Conservation (phyloP, 306 rosid genomes). For the Quercus robur region DNA sequence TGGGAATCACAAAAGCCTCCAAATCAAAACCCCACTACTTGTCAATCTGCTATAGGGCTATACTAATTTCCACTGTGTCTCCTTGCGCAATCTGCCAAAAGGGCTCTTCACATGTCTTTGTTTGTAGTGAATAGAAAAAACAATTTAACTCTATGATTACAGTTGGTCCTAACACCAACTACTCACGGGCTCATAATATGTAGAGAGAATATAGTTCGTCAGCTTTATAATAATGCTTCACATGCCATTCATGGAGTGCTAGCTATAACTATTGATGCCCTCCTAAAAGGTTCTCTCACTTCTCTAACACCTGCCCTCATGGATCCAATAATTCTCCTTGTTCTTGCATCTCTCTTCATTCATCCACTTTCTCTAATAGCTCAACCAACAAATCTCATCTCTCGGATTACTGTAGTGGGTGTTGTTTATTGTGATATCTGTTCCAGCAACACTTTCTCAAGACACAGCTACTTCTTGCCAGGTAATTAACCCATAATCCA, state of each 20-base stretch:
- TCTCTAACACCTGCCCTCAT: conserved; percentile 25
- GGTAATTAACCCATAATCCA: conserved; percentile 29
- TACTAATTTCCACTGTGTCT: not conserved
- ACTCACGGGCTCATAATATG: conserved; percentile 68
- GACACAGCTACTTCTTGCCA: conserved; percentile 64
- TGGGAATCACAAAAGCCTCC: conserved; percentile 21
- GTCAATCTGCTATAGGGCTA: conserved; percentile 16
- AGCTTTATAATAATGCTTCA: conserved; percentile 9
- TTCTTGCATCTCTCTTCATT: conserved; percentile 26
- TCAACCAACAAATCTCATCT: conserved; percentile 14
- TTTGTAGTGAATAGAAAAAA: conserved; percentile 51
- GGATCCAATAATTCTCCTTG: conserved; percentile 42
- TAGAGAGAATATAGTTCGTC: conserved; percentile 6
- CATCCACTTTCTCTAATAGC: conserved; percentile 27
- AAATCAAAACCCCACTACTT: conserved; percentile 8
- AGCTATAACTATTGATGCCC: conserved; percentile 3
- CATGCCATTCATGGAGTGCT: not conserved
- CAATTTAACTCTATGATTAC: conserved; percentile 37
- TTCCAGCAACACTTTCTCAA: conserved; percentile 52
- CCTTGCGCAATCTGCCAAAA: conserved; percentile 28
- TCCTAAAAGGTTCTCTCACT: conserved; percentile 25
- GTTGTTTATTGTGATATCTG: conserved; percentile 73
- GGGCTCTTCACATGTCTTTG: conserved; percentile 71
- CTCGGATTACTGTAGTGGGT: conserved; percentile 61
- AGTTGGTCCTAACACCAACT: conserved; percentile 52